Percentiles rank a stretch among this genome's conserved stretches.
phyloP scores from a whole-genome alignment of 768 basidiomycete species.

The Podaxis pistillaris region DNA sequence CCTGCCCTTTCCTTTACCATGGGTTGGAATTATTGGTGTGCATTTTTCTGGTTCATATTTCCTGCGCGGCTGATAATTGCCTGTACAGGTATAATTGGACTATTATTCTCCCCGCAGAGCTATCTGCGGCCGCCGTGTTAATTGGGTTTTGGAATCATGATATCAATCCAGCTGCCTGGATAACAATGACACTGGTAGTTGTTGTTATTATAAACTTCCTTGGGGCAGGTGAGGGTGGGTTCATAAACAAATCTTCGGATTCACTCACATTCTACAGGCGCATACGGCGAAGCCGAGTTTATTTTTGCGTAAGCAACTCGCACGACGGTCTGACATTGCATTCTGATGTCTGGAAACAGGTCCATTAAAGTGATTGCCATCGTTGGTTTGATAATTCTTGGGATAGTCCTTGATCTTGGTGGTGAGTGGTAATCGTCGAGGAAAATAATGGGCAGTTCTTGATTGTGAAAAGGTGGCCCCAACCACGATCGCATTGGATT shows the following conservation, averaged over 20 bases:
- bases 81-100: slow-evolving; percentile 53
- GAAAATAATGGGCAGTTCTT: too few species aligned
- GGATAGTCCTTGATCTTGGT: slow-evolving; percentile 80
- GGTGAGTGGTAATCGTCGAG: slow-evolving; percentile 27
- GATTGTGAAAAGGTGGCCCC: slow-evolving; percentile 59
- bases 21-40: slow-evolving; percentile 52
- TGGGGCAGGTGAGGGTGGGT: slow-evolving; percentile 50
- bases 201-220: slow-evolving; percentile 74
- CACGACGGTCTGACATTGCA: neutral
- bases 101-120: slow-evolving; percentile 68
- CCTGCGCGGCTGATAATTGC: slow-evolving; percentile 27
- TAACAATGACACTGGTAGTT: slow-evolving; percentile 72
- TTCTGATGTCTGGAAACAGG: slow-evolving; percentile 24
- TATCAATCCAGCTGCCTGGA: slow-evolving; percentile 73
- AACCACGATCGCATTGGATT: slow-evolving; percentile 71
- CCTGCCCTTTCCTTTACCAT: slow-evolving; percentile 64
- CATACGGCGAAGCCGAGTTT: slow-evolving; percentile 86
- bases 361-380: slow-evolving; percentile 92
- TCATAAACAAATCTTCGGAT: neutral
- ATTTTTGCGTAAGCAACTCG: slow-evolving; percentile 63
- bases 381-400: slow-evolving; percentile 66
- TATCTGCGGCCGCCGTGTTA: slow-evolving; percentile 73
- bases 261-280: slow-evolving; percentile 34
- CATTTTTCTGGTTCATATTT: neutral
- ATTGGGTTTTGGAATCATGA: slow-evolving; percentile 68